Evolutionary conservation across 352 stramenopile species (phyloP), one percentile per base, ranked within the genome.

Genomic region (Pythium aquatile): DNA sequence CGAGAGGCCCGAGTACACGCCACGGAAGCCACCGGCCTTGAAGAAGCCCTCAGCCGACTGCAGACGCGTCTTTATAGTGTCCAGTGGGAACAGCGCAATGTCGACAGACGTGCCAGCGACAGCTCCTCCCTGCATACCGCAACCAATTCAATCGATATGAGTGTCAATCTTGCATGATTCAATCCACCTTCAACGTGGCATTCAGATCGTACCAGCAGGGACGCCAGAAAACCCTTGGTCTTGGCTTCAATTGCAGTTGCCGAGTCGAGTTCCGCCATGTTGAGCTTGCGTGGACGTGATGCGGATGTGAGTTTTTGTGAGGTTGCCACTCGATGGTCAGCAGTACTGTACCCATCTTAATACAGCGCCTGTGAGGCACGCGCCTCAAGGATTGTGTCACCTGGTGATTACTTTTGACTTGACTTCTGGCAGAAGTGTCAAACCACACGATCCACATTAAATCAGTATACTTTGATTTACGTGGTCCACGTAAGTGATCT

Each of bases 11-110:
- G 85, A 93, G 77, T 98, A 98, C 2, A 98, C 72, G 40, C 92
- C 92, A 44, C 86, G 87, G 70, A 99, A 99, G 10, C 98, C 98
- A 20, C 98, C 98, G 39, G 96, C 93, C 68, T 98, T 98, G 39
- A 98, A 82, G 75, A 99, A 99, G 17, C 98, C 97, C 46, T 98
- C 82, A 1, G 97, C 93, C 11, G 96, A 97, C 73, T 99, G 97
- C 49, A 99, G 75, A 10, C 97, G 82, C 20, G 97, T 99, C 85
- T 99, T 99, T 70, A 99, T 89, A 2, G 97, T 99, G 83, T 99
- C 97, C 10, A 99, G 87, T 40, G 98, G 98, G 87, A 98, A 99
- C 24, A 99, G 84, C 42, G 96, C 91, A 55, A 99, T 86, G 83
- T 99, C 98, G 33, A 99, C 97, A 16, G 91, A 93, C 44, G 97